Evolutionary conservation across 2,329 filamentous ascomycete species (phyloP).

Genomic region (Dothideomycetes sp.): DNA sequence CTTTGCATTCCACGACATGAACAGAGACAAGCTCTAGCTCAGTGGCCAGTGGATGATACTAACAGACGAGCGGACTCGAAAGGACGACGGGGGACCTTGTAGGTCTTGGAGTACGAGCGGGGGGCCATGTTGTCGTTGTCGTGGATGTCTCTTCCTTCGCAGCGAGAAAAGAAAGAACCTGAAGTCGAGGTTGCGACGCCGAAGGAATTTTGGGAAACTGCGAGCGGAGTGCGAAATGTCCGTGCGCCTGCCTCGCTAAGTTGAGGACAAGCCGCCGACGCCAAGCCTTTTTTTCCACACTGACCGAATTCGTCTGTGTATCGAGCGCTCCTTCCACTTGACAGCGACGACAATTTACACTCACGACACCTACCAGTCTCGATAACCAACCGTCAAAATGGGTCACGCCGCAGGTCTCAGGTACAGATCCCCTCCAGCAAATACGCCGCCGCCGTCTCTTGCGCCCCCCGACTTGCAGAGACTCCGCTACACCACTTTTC

Average conservation of each 20-base stretch:
- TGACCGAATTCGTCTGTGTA: too few species aligned
- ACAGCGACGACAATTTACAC: slow-evolving; percentile 7
- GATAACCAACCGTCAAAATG: slow-evolving; percentile 33
- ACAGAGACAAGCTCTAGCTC: slow-evolving; percentile 94
- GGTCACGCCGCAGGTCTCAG: slow-evolving; percentile 44
- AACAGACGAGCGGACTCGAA: slow-evolving; percentile 99
- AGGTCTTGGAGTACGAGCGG: slow-evolving; percentile 94
- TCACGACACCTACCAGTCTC: slow-evolving; percentile 7
- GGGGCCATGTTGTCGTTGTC: slow-evolving; percentile 34
- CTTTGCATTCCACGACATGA: slow-evolving; percentile 79
- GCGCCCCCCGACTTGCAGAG: not conserved
- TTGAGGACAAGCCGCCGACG: too few species aligned
- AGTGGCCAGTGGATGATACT: slow-evolving; percentile 84
- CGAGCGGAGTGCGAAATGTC: not conserved
- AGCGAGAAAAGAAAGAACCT: not conserved
- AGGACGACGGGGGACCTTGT: slow-evolving; percentile 90
- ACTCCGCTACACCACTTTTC: too few species aligned
- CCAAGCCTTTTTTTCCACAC: too few species aligned
- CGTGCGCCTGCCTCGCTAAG: too few species aligned
- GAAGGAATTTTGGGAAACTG: not conserved
- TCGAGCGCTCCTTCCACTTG: not conserved
- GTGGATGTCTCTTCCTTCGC: not conserved
- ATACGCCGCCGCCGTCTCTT: slow-evolving; percentile 6
- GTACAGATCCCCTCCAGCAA: slow-evolving; percentile 1
- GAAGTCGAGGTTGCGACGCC: not conserved